phyloP scores from a whole-genome alignment of 2,329 filamentous ascomycete genomes.

The Colletotrichum sp. region DNA sequence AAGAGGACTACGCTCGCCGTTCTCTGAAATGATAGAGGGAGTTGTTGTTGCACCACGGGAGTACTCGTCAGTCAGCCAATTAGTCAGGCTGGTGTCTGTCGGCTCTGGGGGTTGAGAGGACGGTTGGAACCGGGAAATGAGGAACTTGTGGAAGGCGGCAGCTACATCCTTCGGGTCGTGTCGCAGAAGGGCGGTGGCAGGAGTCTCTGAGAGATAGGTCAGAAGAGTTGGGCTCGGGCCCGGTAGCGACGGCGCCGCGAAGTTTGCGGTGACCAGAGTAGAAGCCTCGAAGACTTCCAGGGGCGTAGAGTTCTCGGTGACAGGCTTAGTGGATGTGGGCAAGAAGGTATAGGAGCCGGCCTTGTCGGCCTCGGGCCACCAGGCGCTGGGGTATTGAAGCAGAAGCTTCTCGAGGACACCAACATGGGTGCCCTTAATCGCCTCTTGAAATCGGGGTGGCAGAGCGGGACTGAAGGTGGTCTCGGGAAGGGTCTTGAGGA shows the following conservation, averaged over 20 bases:
- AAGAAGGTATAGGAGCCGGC: slow-evolving; percentile 15
- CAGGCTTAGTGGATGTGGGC: slow-evolving; percentile 14
- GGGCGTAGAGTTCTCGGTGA: slow-evolving; percentile 4
- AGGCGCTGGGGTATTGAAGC: slow-evolving; percentile 12
- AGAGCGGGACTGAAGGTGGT: slow-evolving; percentile 12
- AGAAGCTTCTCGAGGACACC: slow-evolving; percentile 18
- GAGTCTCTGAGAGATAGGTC: slow-evolving; percentile 17
- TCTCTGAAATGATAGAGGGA: slow-evolving; percentile 10
- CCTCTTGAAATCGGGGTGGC: slow-evolving; percentile 5
- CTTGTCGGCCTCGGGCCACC: slow-evolving; percentile 18
- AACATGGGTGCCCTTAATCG: slow-evolving; percentile 14
- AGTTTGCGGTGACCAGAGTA: slow-evolving; percentile 15
- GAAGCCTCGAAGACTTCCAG: slow-evolving; percentile 14
- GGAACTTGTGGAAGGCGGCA: slow-evolving; percentile 13
- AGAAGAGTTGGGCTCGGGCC: slow-evolving; percentile 13
- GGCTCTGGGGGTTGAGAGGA: slow-evolving; percentile 12
- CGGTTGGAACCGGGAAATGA: slow-evolving; percentile 6
- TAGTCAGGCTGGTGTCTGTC: slow-evolving; percentile 7
- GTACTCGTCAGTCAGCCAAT: slow-evolving; percentile 18
- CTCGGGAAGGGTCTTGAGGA: slow-evolving; percentile 14
- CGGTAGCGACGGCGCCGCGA: slow-evolving; percentile 8
- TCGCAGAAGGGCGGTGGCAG: slow-evolving; percentile 7
- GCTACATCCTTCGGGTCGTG: slow-evolving; percentile 12
- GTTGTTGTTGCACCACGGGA: slow-evolving; percentile 17
- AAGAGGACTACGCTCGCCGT: slow-evolving; percentile 17